These are phyloP conservation scores for Tilletia indica DNA, from an alignment of 1,284 basidiomycete species.

Conservation along the genomic window DNA sequence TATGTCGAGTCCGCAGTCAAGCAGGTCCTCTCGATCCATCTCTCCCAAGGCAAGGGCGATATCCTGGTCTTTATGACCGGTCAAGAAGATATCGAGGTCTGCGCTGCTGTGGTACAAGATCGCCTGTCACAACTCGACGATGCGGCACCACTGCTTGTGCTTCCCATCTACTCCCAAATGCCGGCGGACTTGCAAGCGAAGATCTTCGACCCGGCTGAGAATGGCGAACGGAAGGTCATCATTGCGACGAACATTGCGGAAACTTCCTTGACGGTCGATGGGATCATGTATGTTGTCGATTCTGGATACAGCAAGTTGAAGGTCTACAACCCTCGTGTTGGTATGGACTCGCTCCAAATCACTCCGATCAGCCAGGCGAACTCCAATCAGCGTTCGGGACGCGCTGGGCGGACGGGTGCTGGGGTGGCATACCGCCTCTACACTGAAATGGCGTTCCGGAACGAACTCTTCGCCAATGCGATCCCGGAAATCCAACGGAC, in stretches of 20 bases:
- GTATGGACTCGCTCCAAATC: conserved; percentile 98
- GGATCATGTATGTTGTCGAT: conserved; percentile 95
- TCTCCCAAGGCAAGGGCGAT: conserved; percentile 89
- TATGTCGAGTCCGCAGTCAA: conserved; percentile 98
- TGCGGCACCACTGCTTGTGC: conserved; percentile 75
- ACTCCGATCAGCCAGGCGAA: conserved; percentile 95
- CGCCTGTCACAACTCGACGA: conserved; percentile 87
- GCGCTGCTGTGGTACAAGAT: conserved; percentile 62
- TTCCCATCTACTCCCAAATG: conserved; percentile 99
- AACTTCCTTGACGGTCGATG: conserved; percentile 90
- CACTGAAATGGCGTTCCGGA: conserved; percentile 92
- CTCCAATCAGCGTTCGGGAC: conserved; percentile 88
- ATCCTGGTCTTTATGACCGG: conserved; percentile 99
- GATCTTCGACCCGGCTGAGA: conserved; percentile 91
- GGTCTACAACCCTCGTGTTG: conserved; percentile 97
- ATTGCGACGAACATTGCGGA: conserved; percentile 99
- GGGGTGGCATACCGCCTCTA: conserved; percentile 90
- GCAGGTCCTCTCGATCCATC: conserved; percentile 92
- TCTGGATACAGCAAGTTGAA: conserved; percentile 96
- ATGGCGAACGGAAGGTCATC: conserved; percentile 92
- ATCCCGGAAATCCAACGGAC: conserved; percentile 98
- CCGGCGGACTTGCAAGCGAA: conserved; percentile 97
- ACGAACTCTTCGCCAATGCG: conserved; percentile 93
- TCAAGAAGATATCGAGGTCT: conserved; percentile 90
- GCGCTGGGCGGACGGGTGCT: conserved; percentile 86